Evolutionary conservation across 106 monocot species (phyloP).

Genomic region (Amphibolis antarctica): DNA sequence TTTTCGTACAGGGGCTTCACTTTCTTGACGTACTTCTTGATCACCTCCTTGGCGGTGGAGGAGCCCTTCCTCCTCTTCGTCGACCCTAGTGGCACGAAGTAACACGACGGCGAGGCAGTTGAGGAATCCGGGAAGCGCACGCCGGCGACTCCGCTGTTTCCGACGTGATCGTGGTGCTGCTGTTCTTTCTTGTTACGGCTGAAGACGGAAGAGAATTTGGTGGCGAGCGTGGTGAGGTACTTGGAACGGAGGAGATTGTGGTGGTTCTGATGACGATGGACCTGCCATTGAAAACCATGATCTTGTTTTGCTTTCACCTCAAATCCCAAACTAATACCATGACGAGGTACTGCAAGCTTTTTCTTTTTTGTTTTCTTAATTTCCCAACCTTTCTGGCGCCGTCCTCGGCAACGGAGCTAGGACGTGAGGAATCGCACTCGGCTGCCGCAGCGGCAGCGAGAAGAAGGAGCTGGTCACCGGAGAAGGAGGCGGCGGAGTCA

Average conservation of each 20-base stretch:
- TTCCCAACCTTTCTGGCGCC: constrained; percentile 16
- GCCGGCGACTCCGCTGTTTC: background rate
- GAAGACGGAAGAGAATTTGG: constrained; percentile 77
- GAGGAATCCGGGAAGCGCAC: background rate
- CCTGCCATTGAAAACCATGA: too few relatives aligned
- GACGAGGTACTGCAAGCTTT: too few relatives aligned
- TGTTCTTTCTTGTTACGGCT: constrained; percentile 39
- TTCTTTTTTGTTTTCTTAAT: too few relatives aligned
- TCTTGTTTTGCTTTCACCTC: background rate
- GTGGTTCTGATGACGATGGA: background rate
- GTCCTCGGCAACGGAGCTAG: constrained; percentile 56
- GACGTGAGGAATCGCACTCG: constrained; percentile 55
- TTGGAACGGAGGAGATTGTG: constrained; percentile 10
- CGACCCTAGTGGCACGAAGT: background rate
- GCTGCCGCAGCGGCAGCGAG: constrained; percentile 8
- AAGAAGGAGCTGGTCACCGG: constrained; percentile 15
- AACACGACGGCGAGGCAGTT: background rate
- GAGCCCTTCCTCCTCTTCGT: background rate
- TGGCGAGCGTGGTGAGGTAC: constrained; percentile 63
- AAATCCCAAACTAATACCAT: background rate
- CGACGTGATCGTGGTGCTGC: background rate
- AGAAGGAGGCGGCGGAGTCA: constrained; percentile 31
- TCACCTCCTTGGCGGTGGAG: constrained; percentile 47
- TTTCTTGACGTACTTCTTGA: constrained; percentile 78
- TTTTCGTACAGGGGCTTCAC: constrained; percentile 75